Evolutionary conservation across 2,329 filamentous ascomycete species (phyloP).

Genomic region (Penicillium hordei): DNA sequence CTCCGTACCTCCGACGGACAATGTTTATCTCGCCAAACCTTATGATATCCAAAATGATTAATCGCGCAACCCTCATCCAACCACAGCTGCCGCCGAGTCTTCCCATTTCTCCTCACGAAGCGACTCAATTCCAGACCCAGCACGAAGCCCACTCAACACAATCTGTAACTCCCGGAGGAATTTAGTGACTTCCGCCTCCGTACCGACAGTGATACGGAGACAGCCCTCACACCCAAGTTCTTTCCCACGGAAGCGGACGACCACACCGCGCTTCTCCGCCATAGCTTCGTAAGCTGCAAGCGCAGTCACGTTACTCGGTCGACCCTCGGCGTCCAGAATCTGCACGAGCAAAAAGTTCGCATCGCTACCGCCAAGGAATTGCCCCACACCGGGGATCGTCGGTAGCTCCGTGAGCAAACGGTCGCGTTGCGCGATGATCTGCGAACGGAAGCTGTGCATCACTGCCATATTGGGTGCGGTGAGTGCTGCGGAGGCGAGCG

Average conservation of each 20-base stretch:
- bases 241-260: slow-evolving; percentile 90
- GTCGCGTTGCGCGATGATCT: slow-evolving; percentile 74
- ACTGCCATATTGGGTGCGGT: slow-evolving; percentile 64
- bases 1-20: not conserved
- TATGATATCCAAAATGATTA: not conserved
- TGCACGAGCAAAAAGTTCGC: slow-evolving; percentile 92
- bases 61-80: slow-evolving; percentile 14
- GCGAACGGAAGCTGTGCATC: slow-evolving; percentile 70
- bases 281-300: slow-evolving; percentile 78
- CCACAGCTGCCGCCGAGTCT: slow-evolving; percentile 40
- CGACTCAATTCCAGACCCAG: slow-evolving; percentile 36
- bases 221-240: slow-evolving; percentile 88
- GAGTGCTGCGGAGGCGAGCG: slow-evolving; percentile 73
- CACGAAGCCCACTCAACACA: slow-evolving; percentile 52
- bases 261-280: slow-evolving; percentile 82
- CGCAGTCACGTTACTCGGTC: slow-evolving; percentile 77
- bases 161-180: slow-evolving; percentile 68
- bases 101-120: slow-evolving; percentile 48
- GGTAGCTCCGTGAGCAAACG: slow-evolving; percentile 72
- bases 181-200: slow-evolving; percentile 76
- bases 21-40: not conserved
- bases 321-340: slow-evolving; percentile 68
- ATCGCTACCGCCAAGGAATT: slow-evolving; percentile 73
- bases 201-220: slow-evolving; percentile 87
- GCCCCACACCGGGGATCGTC: slow-evolving; percentile 72